phyloP scores from a whole-genome alignment of 257 asterid species.

The Nicotiana attenuata region DNA sequence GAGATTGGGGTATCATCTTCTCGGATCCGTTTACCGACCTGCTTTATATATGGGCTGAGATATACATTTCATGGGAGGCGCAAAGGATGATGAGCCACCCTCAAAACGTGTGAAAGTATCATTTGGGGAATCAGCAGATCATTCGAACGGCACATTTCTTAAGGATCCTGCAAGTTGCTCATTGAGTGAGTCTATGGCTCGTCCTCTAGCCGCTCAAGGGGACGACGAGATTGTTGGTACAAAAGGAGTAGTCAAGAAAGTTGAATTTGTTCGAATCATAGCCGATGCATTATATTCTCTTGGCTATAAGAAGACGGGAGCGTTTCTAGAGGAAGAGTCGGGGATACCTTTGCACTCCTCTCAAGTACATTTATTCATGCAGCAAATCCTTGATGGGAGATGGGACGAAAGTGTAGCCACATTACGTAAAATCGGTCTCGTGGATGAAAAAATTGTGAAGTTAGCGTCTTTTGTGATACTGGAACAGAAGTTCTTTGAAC shows the following conservation, averaged over 20 bases:
- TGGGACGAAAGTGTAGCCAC: constrained; percentile 72
- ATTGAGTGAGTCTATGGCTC: constrained; percentile 56
- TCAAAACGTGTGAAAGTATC: constrained; percentile 75
- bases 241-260: constrained; percentile 62
- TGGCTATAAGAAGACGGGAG: constrained; percentile 65
- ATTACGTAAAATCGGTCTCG: constrained; percentile 44
- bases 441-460: constrained; percentile 48
- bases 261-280: constrained; percentile 66
- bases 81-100: constrained; percentile 79
- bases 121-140: constrained; percentile 41
- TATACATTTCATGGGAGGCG: constrained; percentile 87
- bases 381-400: constrained; percentile 66
- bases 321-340: constrained; percentile 68
- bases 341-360: constrained; percentile 62
- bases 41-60: constrained; percentile 68
- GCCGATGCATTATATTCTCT: constrained; percentile 78
- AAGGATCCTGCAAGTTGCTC: constrained; percentile 51
- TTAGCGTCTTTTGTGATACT: constrained; percentile 62
- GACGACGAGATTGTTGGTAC: constrained; percentile 67
- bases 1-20: constrained; percentile 6
- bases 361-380: constrained; percentile 50
- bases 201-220: constrained; percentile 52
- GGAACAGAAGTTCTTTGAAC: constrained; percentile 78
- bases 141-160: constrained; percentile 38
- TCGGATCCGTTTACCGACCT: neutral